These are phyloP conservation scores for Pulveroboletus sp. DNA, from an alignment of 768 basidiomycete genomes.

Conservation along the genomic window DNA sequence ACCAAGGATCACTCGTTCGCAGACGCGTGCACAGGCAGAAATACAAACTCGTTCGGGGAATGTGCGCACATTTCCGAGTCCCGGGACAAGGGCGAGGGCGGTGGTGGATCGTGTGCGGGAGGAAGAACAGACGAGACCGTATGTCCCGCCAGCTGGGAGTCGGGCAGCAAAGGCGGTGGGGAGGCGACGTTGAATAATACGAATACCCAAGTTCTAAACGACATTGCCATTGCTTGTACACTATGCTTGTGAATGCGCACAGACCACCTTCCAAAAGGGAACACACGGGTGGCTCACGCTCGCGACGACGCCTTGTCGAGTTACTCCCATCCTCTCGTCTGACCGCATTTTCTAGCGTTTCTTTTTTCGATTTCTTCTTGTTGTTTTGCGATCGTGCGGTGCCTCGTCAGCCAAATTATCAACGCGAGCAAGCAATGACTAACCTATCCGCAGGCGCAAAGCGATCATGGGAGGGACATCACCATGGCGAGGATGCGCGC, in stretches of 20 bases:
- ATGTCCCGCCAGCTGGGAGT: neutral
- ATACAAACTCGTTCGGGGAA: too few relatives aligned
- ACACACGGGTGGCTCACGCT: neutral
- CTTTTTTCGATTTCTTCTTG: slow-evolving; percentile 1
- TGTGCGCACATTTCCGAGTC: too few relatives aligned
- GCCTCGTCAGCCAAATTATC: slow-evolving; percentile 64
- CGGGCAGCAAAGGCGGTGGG: neutral
- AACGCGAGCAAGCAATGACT: slow-evolving; percentile 54
- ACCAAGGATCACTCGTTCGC: slow-evolving; percentile 11
- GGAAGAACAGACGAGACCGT: slow-evolving; percentile 1
- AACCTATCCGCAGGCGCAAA: slow-evolving; percentile 82
- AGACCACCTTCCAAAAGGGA: slow-evolving; percentile 14
- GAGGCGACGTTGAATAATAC: too few relatives aligned
- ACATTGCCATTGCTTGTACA: too few relatives aligned
- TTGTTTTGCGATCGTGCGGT: slow-evolving; percentile 65
- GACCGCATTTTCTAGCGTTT: neutral
- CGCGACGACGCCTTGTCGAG: too few relatives aligned
- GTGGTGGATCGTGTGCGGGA: too few relatives aligned
- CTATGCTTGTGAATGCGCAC: slow-evolving; percentile 10
- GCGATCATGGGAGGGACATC: slow-evolving; percentile 69
- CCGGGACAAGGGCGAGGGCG: too few relatives aligned
- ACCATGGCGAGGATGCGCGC: slow-evolving; percentile 34
- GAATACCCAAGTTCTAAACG: too few relatives aligned
- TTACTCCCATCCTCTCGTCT: neutral
- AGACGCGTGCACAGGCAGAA: neutral